Evolutionary conservation across 495 filamentous ascomycete genomes (phyloP), one percentile per base, ranked within the genome.

Genomic region (Lentithecium fluviatile): DNA sequence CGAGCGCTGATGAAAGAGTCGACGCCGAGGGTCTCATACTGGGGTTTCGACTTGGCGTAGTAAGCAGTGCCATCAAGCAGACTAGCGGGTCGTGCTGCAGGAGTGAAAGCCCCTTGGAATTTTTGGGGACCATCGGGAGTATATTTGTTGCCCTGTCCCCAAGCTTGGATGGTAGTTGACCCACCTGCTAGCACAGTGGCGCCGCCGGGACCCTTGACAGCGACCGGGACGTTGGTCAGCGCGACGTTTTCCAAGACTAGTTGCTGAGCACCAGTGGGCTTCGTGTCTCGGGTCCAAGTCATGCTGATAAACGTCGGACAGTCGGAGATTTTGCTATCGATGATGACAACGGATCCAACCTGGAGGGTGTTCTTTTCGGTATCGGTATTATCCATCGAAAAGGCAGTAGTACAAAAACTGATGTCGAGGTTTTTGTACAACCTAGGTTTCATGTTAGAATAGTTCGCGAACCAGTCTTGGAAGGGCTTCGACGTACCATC

Each of bases 161-260:
- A 92, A 17, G 76, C 72, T 17, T 95, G 78, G 53, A 96, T 82
- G 4, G 76, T 80, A 15, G 55, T 64, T 1, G 55, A 45, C 7
- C 65, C 65, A 15, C 65, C 65, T 19, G 40, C 36, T 19, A 68
- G 60, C 29, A 32, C 29, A 24, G 57, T 32, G 13, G 76, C 76
- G 15, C 81, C 81, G 32, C 78, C 76, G 2, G 75, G 59, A 24
- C 76, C 73, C 32, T 78, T 77, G 11, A 90, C 82, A 43, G 81
- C 84, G 23, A 73, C 65, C 29, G 71, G 74, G 34, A 81, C 80
- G 37, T 82, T 81, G 21, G 72, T 76, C 70, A 96, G 87, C 66
- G 90, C 87, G 29, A 95, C 88, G 60, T 97, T 96, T 69, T 96
- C 90, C 15, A 97, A 71, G 45, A 96, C 77, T 21, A 95, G 77